These are phyloP conservation scores for Sugiyamaella valdiviana DNA, from an alignment of 805 yeast genomes.

Conservation along the genomic window DNA sequence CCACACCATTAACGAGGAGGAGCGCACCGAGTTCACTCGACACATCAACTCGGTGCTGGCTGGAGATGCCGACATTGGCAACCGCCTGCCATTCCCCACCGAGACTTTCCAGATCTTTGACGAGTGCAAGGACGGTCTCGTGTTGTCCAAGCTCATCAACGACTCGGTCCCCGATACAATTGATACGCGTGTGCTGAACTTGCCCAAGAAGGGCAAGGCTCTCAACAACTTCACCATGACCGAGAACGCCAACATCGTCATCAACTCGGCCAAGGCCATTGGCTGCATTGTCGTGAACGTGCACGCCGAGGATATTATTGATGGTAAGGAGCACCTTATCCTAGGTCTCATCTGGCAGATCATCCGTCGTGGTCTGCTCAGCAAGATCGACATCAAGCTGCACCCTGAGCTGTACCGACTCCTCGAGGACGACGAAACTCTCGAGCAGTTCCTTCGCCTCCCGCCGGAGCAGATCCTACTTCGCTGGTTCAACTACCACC, in stretches of 20 bases:
- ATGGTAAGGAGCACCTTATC: constrained; percentile 93
- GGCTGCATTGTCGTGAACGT: constrained; percentile 98
- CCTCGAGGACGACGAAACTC: constrained; percentile 91
- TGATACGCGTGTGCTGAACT: constrained; percentile 92
- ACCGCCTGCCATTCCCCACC: constrained; percentile 82
- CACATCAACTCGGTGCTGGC: constrained; percentile 89
- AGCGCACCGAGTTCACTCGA: constrained; percentile 89
- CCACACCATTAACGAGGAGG: constrained; percentile 96
- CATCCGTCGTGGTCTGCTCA: constrained; percentile 88
- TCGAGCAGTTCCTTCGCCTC: constrained; percentile 90
- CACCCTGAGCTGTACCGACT: constrained; percentile 96
- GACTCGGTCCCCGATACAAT: constrained; percentile 98
- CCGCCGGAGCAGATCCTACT: constrained; percentile 96
- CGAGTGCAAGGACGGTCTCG: constrained; percentile 93
- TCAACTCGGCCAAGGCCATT: constrained; percentile 97
- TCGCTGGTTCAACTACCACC: constrained; percentile 96
- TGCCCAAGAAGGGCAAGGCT: constrained; percentile 72
- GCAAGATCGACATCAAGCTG: constrained; percentile 90
- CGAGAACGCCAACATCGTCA: constrained; percentile 95
- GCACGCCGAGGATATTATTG: constrained; percentile 93
- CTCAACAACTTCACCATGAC: constrained; percentile 92
- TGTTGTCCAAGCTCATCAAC: constrained; percentile 85
- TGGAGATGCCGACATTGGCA: constrained; percentile 81
- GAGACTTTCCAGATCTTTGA: constrained; percentile 94
- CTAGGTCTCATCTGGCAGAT: constrained; percentile 97